Evolutionary conservation across 140 eudicot genomes (phyloP).

Genomic region (Flaveria floridana): DNA sequence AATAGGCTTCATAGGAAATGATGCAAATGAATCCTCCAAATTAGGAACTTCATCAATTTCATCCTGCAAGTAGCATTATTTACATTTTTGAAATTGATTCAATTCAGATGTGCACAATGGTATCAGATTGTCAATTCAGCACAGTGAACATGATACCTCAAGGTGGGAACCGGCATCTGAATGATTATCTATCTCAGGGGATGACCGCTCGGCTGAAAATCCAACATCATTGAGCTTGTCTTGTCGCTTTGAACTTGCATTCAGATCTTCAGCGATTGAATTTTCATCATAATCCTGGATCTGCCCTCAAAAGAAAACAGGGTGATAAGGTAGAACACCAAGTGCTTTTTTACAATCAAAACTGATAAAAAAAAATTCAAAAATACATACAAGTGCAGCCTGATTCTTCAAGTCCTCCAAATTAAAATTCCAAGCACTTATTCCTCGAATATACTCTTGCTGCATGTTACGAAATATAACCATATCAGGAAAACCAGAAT

Average conservation of each 20-base stretch:
- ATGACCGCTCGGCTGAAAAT: constrained; percentile 37
- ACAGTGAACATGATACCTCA: constrained; percentile 52
- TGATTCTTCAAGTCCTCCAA: constrained; percentile 95
- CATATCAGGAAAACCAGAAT: constrained; percentile 20
- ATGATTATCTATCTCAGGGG: constrained; percentile 40
- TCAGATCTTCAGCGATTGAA: constrained; percentile 42
- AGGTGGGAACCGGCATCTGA: constrained; percentile 43
- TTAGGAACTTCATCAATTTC: constrained; percentile 58
- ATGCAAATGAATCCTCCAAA: constrained; percentile 77
- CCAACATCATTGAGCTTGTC: constrained; percentile 45
- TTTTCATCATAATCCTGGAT: constrained; percentile 65
- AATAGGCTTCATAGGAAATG: constrained; percentile 90
- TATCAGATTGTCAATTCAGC: neutral
- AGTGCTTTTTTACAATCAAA: neutral
- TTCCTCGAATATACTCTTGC: constrained; percentile 97
- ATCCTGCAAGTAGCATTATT: constrained; percentile 46
- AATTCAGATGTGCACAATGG: neutral
- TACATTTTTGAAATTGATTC: neutral
- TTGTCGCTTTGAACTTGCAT: constrained; percentile 41
- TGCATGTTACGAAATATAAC: constrained; percentile 38
- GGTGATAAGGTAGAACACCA: constrained; percentile 8
- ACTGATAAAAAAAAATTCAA: constrained; percentile 13
- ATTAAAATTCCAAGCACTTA: constrained; percentile 97
- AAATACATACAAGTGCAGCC: constrained; percentile 76
- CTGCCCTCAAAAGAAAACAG: constrained; percentile 41